Base-by-base conservation (phyloP, 192 early-diverging fungal genomes). In the Umbelopsis vinacea region DNA sequence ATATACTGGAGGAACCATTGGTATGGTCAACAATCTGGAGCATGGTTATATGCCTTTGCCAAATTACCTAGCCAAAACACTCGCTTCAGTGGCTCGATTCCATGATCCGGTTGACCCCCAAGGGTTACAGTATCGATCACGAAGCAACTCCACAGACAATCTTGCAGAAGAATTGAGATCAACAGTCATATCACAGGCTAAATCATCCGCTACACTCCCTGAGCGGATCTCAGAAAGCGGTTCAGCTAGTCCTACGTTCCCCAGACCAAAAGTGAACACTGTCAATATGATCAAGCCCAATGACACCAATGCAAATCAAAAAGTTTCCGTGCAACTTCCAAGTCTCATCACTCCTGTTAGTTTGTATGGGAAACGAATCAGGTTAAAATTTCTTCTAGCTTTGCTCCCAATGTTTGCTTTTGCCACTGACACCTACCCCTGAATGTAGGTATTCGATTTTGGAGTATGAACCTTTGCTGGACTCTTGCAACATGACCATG, bases 1-100 rank as follows among this genome's bases (percentile, higher is more conserved):
- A 38, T 99, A 98, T 82, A 98, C 96, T 4, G 97, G 97, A 71
- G 97, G 96, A 17, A 96, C 94, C 0, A 95, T 96, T 74, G 94
- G 94, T 21, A 97, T 96, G 95, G 91, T 89, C 74, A 82, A 92
- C 66, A 89, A 89, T 55, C 82, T 79, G 19, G 71, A 82, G 35
- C 79, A 89, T 46, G 93, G 92, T 6, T 95, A 95, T 74, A 78
- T 87, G 6, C 92, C 92, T 11, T 80, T 82, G 0, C 88, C 89
- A 9, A 92, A 95, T 22, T 97, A 92, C 74, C 83, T 98, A 24
- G 89, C 89, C 0, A 76, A 92, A n/a, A 90, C 88, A 35, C 86
- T 97, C 33, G 87, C 91, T 4, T 81, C 74, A 10, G 91, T 93
- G 69, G 72, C 81, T 8, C 90, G 95, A 17, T 97, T 99, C 83